A percentile compares a stretch with the other conserved stretches of the same genome.
Conservation (phyloP, 2,329 filamentous ascomycete species). For the Mycosphaerelloides madeirae region DNA sequence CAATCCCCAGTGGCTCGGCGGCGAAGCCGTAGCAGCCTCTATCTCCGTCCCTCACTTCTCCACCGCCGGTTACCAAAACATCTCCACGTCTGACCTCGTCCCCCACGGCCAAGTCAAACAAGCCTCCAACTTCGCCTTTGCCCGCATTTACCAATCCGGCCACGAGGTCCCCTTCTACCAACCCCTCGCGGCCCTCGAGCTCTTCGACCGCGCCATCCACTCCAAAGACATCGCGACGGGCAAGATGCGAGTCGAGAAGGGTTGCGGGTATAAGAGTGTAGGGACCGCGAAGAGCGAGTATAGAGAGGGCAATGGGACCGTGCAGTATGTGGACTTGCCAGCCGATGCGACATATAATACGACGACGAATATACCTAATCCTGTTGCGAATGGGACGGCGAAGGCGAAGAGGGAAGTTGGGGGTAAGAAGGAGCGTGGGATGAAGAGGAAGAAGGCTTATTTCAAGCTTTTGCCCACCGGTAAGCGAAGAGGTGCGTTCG, state of each 20-base stretch:
- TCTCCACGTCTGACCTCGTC: slow-evolving; percentile 41
- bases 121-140: slow-evolving; percentile 47
- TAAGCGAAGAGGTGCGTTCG: not conserved
- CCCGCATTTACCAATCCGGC: slow-evolving; percentile 46
- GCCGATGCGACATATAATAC: slow-evolving; percentile 43
- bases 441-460: not conserved
- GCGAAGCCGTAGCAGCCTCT: slow-evolving; percentile 36
- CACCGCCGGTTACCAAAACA: slow-evolving; percentile 45
- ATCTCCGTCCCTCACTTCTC: slow-evolving; percentile 41
- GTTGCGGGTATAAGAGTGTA: slow-evolving; percentile 18
- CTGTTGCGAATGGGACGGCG: slow-evolving; percentile 1
- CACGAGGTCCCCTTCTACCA: slow-evolving; percentile 53
- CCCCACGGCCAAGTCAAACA: slow-evolving; percentile 52
- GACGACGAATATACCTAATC: slow-evolving; percentile 18
- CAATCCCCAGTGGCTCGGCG: slow-evolving; percentile 29
- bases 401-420: not conserved
- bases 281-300: slow-evolving; percentile 27
- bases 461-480: not conserved
- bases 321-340: slow-evolving; percentile 41
- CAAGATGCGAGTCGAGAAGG: slow-evolving; percentile 14
- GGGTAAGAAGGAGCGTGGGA: slow-evolving; percentile 1
- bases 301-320: slow-evolving; percentile 42
- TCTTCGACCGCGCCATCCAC: slow-evolving; percentile 47
- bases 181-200: slow-evolving; percentile 40
- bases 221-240: slow-evolving; percentile 50